Percentiles rank a stretch among this genome's conserved stretches.
These are phyloP conservation scores for Globisporangium ultimum DNA, from an alignment of 352 stramenopile genomes.

Conservation along the genomic window DNA sequence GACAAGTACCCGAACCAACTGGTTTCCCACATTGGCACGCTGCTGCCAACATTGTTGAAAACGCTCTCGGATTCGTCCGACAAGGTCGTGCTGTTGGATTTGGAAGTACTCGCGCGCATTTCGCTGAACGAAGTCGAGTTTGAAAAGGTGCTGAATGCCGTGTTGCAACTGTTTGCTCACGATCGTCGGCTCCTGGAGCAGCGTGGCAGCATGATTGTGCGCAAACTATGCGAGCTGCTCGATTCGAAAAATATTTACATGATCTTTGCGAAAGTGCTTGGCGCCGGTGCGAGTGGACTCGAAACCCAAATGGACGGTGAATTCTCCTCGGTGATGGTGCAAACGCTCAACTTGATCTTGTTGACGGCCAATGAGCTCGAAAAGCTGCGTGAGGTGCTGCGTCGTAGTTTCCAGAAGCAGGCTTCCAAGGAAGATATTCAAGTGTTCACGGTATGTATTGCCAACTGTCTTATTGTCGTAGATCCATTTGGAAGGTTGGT, in stretches of 20 bases:
- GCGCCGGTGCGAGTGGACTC: slow-evolving; percentile 41
- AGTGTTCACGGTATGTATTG: slow-evolving; percentile 62
- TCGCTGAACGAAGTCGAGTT: slow-evolving; percentile 91
- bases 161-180: slow-evolving; percentile 94
- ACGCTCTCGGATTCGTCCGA: slow-evolving; percentile 96
- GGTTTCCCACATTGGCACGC: slow-evolving; percentile 86
- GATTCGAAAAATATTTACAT: slow-evolving; percentile 98
- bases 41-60: slow-evolving; percentile 95
- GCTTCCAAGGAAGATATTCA: slow-evolving; percentile 73
- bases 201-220: slow-evolving; percentile 97
- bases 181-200: slow-evolving; percentile 88
- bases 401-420: slow-evolving; percentile 68
- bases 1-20: slow-evolving; percentile 96
- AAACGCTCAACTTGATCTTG: slow-evolving; percentile 99
- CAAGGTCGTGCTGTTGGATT: slow-evolving; percentile 95
- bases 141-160: slow-evolving; percentile 92
- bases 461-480: background rate
- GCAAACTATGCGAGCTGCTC: slow-evolving; percentile 97
- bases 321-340: slow-evolving; percentile 98
- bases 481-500: background rate
- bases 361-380: slow-evolving; percentile 98
- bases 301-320: slow-evolving; percentile 79
- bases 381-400: slow-evolving; percentile 74
- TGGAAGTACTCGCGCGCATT: slow-evolving; percentile 96
- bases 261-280: slow-evolving; percentile 95